Evolutionary conservation across 179 eudicot species (phyloP).

Genomic region (Pouteria campechiana): DNA sequence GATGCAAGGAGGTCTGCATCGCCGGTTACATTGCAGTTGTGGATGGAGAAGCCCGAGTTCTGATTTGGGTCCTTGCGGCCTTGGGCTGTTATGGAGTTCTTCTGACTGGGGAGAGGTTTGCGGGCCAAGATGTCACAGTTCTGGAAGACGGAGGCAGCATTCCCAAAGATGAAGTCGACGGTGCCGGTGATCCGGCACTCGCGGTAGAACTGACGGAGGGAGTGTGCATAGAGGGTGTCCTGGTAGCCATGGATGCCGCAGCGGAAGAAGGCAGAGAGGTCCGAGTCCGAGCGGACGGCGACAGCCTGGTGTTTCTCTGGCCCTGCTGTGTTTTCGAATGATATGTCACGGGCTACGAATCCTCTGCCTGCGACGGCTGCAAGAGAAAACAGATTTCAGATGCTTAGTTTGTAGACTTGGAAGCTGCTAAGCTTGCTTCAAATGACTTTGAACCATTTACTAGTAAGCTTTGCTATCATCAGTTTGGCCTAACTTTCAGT

Average conservation of each 20-base stretch:
- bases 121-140: slow-evolving; percentile 30
- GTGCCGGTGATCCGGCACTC: slow-evolving; percentile 31
- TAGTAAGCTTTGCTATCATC: no score
- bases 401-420: no score
- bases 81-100: slow-evolving; percentile 40
- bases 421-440: no score
- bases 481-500: no score
- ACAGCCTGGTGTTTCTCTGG: slow-evolving; percentile 33
- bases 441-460: no score
- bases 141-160: slow-evolving; percentile 18
- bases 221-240: slow-evolving; percentile 23
- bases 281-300: slow-evolving; percentile 20
- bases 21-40: slow-evolving; percentile 19
- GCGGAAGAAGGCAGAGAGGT: slow-evolving; percentile 20
- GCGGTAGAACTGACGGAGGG: slow-evolving; percentile 25
- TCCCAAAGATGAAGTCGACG: slow-evolving; percentile 28
- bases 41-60: slow-evolving; percentile 35
- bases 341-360: slow-evolving; percentile 23
- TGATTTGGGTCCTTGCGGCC: slow-evolving; percentile 47
- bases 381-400: no score
- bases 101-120: slow-evolving; percentile 29
- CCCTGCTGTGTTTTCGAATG: slow-evolving; percentile 38
- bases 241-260: slow-evolving; percentile 43
- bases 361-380: slow-evolving; percentile 25
- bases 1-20: slow-evolving; percentile 27